A percentile compares a stretch with the other conserved stretches of the same genome.
Conservation (phyloP, 2,329 filamentous ascomycete genomes). For the Ophiosphaerella narmari region DNA sequence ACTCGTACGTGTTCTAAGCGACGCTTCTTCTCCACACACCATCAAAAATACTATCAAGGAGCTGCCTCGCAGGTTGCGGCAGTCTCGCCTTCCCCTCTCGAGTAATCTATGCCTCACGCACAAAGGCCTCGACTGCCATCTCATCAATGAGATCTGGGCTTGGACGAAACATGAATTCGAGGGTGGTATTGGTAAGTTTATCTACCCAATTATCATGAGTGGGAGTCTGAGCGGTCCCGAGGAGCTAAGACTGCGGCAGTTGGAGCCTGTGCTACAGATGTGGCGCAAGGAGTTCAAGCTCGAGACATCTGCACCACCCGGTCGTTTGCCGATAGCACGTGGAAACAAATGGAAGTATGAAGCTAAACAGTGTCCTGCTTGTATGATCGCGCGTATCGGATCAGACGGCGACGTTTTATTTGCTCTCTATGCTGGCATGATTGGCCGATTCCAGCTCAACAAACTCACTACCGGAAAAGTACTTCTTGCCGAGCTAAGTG, state of each 20-base stretch:
- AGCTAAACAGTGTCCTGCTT: slow-evolving; percentile 30
- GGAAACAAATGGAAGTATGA: slow-evolving; percentile 28
- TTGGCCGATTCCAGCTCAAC: slow-evolving; percentile 16
- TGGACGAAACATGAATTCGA: slow-evolving; percentile 32
- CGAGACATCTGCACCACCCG: slow-evolving; percentile 17
- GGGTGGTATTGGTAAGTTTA: slow-evolving; percentile 24
- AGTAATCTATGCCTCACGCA: slow-evolving; percentile 29
- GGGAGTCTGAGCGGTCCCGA: slow-evolving; percentile 17
- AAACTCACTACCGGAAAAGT: slow-evolving; percentile 2
- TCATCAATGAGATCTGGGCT: slow-evolving; percentile 28
- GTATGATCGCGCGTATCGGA: slow-evolving; percentile 37
- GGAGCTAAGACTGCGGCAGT: slow-evolving; percentile 22
- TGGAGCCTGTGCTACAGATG: slow-evolving; percentile 38
- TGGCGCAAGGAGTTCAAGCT: slow-evolving; percentile 24
- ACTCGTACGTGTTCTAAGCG: slow-evolving; percentile 25
- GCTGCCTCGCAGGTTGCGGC: slow-evolving; percentile 29
- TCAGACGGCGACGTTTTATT: slow-evolving; percentile 24
- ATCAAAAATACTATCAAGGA: slow-evolving; percentile 20
- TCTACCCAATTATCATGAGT: slow-evolving; percentile 32
- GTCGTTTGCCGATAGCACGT: slow-evolving; percentile 17
- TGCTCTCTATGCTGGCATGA: slow-evolving; percentile 34
- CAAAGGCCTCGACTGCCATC: slow-evolving; percentile 21
- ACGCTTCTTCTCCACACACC: slow-evolving; percentile 5
- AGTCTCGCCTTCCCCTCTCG: slow-evolving; percentile 14
- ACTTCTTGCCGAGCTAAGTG: slow-evolving; percentile 3